phyloP scores from a whole-genome alignment of 2,329 filamentous ascomycete genomes.

The Diatrype stigma region DNA sequence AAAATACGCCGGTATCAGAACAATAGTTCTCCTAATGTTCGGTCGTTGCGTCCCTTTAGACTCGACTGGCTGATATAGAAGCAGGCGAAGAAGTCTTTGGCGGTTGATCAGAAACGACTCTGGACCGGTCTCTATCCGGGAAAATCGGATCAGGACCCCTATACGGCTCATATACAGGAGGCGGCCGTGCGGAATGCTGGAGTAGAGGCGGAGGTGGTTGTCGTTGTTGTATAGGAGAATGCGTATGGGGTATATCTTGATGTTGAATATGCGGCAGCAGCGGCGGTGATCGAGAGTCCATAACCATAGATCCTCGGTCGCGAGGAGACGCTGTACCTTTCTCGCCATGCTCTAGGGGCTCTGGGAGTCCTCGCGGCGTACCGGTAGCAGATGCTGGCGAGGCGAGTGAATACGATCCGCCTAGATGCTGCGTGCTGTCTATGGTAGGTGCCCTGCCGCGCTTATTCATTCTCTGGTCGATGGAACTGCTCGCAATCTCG shows the following conservation, averaged over 20 bases:
- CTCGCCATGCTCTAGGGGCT: slow-evolving; percentile 25
- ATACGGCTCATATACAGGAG: slow-evolving; percentile 21
- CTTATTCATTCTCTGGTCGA: slow-evolving; percentile 23
- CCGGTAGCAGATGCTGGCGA: slow-evolving; percentile 26
- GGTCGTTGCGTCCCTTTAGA: background rate
- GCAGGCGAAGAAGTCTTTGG: slow-evolving; percentile 22
- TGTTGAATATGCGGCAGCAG: slow-evolving; percentile 22
- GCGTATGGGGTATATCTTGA: slow-evolving; percentile 17
- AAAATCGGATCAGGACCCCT: slow-evolving; percentile 28
- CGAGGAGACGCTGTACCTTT: slow-evolving; percentile 25
- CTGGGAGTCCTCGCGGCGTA: slow-evolving; percentile 26
- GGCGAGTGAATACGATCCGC: slow-evolving; percentile 19
- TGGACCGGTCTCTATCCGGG: slow-evolving; percentile 27
- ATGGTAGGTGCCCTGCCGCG: slow-evolving; percentile 17
- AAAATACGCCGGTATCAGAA: background rate
- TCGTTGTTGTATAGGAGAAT: slow-evolving; percentile 21
- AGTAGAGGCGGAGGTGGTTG: slow-evolving; percentile 20
- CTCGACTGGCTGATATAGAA: slow-evolving; percentile 24
- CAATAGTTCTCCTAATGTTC: background rate
- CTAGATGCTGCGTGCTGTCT: slow-evolving; percentile 24
- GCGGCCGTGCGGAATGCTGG: slow-evolving; percentile 18
- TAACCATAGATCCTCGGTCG: slow-evolving; percentile 18
- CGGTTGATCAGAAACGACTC: slow-evolving; percentile 24
- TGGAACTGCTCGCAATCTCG: slow-evolving; percentile 22
- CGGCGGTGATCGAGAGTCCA: slow-evolving; percentile 25